These are phyloP conservation scores for Naematelia encephala DNA, from an alignment of 768 basidiomycete species.

Conservation along the genomic window DNA sequence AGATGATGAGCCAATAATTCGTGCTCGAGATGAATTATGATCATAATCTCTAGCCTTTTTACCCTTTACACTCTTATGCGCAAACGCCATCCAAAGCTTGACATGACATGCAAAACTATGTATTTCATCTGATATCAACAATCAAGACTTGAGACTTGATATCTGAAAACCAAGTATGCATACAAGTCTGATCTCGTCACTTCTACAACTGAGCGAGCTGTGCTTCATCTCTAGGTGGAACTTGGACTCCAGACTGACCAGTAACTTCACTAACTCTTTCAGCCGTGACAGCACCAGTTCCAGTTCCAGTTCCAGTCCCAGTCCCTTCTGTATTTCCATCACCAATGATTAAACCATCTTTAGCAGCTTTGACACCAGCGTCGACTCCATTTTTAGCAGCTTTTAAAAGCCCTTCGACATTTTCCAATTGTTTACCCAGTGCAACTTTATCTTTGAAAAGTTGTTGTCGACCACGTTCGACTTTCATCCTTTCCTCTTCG, in stretches of 20 bases:
- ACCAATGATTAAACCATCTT: background rate
- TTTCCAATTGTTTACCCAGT: constrained; percentile 40
- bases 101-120: no score
- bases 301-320: background rate
- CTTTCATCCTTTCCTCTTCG: constrained; percentile 78
- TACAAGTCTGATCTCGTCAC: no score
- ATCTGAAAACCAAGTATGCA: no score
- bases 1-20: background rate
- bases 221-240: constrained; percentile 12
- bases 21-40: background rate
- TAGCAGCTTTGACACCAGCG: background rate
- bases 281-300: background rate
- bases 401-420: constrained; percentile 42
- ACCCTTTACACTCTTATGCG: no score
- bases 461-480: constrained; percentile 77
- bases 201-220: constrained; percentile 20
- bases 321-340: background rate
- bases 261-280: background rate
- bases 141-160: no score
- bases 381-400: constrained; percentile 22
- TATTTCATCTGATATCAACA: no score
- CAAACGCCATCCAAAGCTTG: no score
- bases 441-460: constrained; percentile 69
- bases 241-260: constrained; percentile 6
- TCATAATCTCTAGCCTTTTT: no score